Conservation (phyloP, 768 basidiomycete genomes). For the Gloeopeniophorella convolvens region DNA sequence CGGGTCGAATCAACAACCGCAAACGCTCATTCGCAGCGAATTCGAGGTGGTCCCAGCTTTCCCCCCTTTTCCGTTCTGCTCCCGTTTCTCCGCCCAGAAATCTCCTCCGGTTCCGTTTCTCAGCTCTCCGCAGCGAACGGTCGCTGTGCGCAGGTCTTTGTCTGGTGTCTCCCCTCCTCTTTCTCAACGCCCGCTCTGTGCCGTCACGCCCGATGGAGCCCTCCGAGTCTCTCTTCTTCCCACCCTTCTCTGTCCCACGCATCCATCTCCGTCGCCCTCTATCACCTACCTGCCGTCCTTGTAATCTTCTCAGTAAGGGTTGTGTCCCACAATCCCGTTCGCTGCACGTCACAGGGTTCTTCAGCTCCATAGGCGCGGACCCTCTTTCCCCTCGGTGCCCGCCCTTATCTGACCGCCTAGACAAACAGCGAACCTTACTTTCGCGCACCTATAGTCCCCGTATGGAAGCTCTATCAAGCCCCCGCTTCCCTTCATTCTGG, state of each 20-base stretch:
- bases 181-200: not conserved
- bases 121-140: not conserved
- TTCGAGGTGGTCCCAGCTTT: not conserved
- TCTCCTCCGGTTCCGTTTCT: not conserved
- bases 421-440: not conserved
- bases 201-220: too few species aligned
- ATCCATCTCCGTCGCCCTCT: conserved; percentile 11
- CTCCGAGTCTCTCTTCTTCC: not conserved
- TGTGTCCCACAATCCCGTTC: not conserved
- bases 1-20: conserved; percentile 19
- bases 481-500: not conserved
- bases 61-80: not conserved
- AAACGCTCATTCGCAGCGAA: conserved; percentile 8
- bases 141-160: not conserved
- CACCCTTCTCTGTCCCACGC: not conserved
- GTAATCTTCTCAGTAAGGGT: not conserved
- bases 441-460: not conserved
- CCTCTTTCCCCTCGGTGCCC: not conserved
- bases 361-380: not conserved
- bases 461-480: conserved; percentile 2
- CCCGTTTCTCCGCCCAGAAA: not conserved
- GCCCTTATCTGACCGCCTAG: conserved; percentile 5
- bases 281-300: conserved; percentile 1
- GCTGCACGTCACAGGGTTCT: not conserved
- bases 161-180: not conserved